phyloP scores from a whole-genome alignment of 2,329 filamentous ascomycete species.

The Ceratocystiopsis sp. region DNA sequence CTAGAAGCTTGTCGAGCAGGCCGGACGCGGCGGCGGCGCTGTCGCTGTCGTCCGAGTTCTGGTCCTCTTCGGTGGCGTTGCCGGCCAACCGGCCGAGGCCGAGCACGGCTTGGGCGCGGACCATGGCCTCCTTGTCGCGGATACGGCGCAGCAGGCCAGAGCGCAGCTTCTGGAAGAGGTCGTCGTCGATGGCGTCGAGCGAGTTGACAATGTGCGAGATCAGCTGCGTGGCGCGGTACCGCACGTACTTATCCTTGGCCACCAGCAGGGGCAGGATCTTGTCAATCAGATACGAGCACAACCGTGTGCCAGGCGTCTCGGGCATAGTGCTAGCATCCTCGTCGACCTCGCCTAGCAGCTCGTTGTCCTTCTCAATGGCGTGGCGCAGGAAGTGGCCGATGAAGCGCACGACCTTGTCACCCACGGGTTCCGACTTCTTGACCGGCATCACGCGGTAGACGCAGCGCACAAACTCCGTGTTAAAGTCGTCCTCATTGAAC shows the following conservation, averaged over 20 bases:
- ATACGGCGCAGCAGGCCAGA: conserved; percentile 69
- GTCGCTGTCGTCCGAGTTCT: conserved; percentile 53
- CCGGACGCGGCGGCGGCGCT: conserved; percentile 46
- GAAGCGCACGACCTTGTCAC: conserved; percentile 74
- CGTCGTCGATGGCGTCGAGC: conserved; percentile 80
- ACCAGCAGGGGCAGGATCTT: conserved; percentile 58
- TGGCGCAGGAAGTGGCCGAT: conserved; percentile 72
- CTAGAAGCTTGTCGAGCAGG: conserved; percentile 66
- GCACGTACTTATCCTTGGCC: conserved; percentile 82
- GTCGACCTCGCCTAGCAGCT: conserved; percentile 46
- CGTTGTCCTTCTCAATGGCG: conserved; percentile 51
- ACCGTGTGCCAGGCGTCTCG: conserved; percentile 69
- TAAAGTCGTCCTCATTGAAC: conserved; percentile 76
- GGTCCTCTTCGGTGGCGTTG: conserved; percentile 55
- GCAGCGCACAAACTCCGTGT: conserved; percentile 68
- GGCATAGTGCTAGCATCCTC: conserved; percentile 54
- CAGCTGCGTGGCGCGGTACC: conserved; percentile 79
- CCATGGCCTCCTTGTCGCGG: conserved; percentile 83
- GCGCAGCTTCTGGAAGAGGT: conserved; percentile 68
- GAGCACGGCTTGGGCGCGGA: conserved; percentile 80
- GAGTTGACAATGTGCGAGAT: conserved; percentile 86
- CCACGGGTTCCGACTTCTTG: conserved; percentile 80
- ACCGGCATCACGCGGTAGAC: conserved; percentile 67
- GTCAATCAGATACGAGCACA: conserved; percentile 58
- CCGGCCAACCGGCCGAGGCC: conserved; percentile 74